Evolutionary conservation across 768 basidiomycete species (phyloP), one percentile per base, ranked within the genome.

Genomic region (Russula vinacea): DNA sequence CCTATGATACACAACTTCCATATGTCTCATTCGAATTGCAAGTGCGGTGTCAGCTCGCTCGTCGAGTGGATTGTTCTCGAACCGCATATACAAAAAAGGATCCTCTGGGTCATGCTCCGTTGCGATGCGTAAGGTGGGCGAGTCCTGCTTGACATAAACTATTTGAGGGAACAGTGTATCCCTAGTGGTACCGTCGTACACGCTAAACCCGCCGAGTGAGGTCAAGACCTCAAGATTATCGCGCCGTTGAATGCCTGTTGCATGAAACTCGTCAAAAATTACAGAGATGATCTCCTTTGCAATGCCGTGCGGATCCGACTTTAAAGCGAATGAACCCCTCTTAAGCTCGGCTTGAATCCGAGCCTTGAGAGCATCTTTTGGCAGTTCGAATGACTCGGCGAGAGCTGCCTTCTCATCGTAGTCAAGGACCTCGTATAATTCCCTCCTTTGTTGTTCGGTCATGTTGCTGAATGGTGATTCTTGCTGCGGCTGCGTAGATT

Each of bases 1-100:
- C 71, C 80, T 85, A 72, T 98, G 94, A 72, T 99, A 99, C 47
- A 99, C 90, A 67, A 99, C 89, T 75, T 98, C 96, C 87, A 96
- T 90, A 70, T 96, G 90, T 13, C 92, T 85, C 90, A 98, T 90
- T 62, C 86, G 87, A 53, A 95, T 83, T 14, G 89, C 90, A 58
- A 99, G 78, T 1, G 90, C 92, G 70, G 83, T 96, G 73, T 98
- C 96, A 29, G 97, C 94, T 50, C 92, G 85, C 58, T 88, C 86
- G 73, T 97, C 93, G 45, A 98, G 78, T 10, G 96, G 97, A 67
- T 90, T 94, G 62, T 87, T 87, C 76, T 98, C 97, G 68, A 94
- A 90, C 72, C 91, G 92, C 70, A 95, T 77, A 69, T 84, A 91
- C 75, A 99, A 93, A 79, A 99, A 98, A 2, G 85, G 81, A 9